Conservation (phyloP, 768 basidiomycete species). For the Hysterangium stoloniferum region DNA sequence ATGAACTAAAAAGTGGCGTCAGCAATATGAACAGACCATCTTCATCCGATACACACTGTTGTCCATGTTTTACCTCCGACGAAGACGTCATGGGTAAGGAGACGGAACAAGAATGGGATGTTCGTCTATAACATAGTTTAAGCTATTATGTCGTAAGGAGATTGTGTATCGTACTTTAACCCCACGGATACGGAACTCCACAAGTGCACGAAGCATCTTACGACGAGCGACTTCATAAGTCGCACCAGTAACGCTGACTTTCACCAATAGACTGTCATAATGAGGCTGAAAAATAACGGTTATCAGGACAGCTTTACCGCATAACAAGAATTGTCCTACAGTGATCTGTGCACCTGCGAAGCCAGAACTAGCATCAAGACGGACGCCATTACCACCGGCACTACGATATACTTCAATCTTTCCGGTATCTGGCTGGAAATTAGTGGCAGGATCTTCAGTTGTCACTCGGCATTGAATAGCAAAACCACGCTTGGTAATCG, state of each 20-base stretch:
- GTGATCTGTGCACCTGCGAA: slow-evolving; percentile 99
- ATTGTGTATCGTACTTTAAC: slow-evolving; percentile 61
- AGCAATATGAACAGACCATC: background rate
- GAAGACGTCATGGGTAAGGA: slow-evolving; percentile 94
- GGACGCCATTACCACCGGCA: slow-evolving; percentile 97
- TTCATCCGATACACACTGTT: slow-evolving; percentile 42
- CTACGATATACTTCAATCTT: slow-evolving; percentile 99
- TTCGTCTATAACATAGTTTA: slow-evolving; percentile 59
- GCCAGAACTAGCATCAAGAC: slow-evolving; percentile 92
- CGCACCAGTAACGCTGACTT: slow-evolving; percentile 91
- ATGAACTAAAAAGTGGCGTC: slow-evolving; percentile 61
- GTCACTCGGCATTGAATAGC: slow-evolving; percentile 99
- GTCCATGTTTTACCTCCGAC: slow-evolving; percentile 98
- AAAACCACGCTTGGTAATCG: slow-evolving; percentile 91
- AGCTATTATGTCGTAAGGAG: too few relatives aligned
- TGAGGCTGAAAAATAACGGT: slow-evolving; percentile 56
- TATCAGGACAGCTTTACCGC: background rate
- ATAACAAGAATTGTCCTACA: slow-evolving; percentile 33
- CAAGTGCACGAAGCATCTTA: slow-evolving; percentile 99
- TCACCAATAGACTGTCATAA: slow-evolving; percentile 96
- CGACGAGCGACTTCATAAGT: slow-evolving; percentile 98
- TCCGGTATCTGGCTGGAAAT: slow-evolving; percentile 97
- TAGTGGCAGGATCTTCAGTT: slow-evolving; percentile 87
- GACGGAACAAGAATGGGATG: slow-evolving; percentile 98
- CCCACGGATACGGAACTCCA: slow-evolving; percentile 98